These are phyloP conservation scores for Aechmea fasciata DNA, from an alignment of 176 grass and related monocot genomes.

Conservation along the genomic window DNA sequence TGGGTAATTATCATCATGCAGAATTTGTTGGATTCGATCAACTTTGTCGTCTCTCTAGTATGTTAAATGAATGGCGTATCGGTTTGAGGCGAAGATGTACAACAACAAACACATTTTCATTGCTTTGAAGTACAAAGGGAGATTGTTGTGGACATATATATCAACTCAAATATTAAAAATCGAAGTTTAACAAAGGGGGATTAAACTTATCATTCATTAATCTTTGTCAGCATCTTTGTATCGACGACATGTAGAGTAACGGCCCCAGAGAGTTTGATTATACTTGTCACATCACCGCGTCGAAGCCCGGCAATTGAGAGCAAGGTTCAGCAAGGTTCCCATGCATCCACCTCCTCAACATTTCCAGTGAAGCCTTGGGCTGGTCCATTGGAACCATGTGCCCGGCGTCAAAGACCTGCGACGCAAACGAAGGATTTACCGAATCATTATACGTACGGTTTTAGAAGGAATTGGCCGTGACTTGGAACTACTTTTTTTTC, in stretches of 20 bases:
- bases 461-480: not conserved
- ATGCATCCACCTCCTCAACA: conserved; percentile 67
- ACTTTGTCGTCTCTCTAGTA: too few species aligned
- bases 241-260: not conserved
- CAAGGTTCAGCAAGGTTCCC: conserved; percentile 35
- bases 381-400: conserved; percentile 99
- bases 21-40: too few species aligned
- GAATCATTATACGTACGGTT: not conserved
- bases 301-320: not conserved
- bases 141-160: too few species aligned
- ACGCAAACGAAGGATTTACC: conserved; percentile 6
- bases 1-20: too few species aligned
- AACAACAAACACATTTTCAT: too few species aligned
- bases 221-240: too few species aligned
- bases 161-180: too few species aligned
- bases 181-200: too few species aligned
- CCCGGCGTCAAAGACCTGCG: conserved; percentile 77
- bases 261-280: not conserved
- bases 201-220: too few species aligned
- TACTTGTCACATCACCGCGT: conserved; percentile 29
- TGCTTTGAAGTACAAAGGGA: too few species aligned
- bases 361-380: conserved; percentile 66
- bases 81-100: too few species aligned
- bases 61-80: too few species aligned
- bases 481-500: not conserved